phyloP scores from a whole-genome alignment of 768 basidiomycete species.

The Phallus indusiatus region DNA sequence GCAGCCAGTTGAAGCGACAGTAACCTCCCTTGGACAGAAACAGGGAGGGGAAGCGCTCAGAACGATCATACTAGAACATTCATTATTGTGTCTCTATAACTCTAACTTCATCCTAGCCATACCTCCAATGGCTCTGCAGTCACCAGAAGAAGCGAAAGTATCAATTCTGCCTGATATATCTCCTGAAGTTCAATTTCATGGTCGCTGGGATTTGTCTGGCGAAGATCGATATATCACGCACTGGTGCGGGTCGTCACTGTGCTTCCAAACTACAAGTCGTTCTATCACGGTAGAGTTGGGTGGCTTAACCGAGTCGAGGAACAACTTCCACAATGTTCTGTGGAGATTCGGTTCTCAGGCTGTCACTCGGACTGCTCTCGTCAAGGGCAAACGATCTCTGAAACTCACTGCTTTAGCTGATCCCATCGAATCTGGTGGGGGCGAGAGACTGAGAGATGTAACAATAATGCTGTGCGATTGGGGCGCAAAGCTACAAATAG shows the following conservation, averaged over 20 bases:
- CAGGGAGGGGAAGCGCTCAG: no score
- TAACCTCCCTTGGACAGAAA: no score
- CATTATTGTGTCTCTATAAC: not conserved
- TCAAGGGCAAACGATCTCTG: not conserved
- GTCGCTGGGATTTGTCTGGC: not conserved
- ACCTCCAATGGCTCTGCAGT: not conserved
- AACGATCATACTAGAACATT: not conserved
- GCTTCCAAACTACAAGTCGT: not conserved
- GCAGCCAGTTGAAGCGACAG: no score
- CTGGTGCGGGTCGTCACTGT: not conserved
- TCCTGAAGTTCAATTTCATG: not conserved
- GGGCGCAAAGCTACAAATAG: not conserved
- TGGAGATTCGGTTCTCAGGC: not conserved
- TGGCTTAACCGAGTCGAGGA: not conserved
- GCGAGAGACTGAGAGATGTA: not conserved
- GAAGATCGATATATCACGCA: not conserved
- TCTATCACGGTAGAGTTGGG: not conserved
- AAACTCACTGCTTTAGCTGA: not conserved
- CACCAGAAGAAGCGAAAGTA: not conserved
- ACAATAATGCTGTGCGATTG: not conserved
- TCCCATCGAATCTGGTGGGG: not conserved
- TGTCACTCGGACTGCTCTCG: not conserved
- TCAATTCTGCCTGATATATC: not conserved
- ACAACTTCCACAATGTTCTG: not conserved
- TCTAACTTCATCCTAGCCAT: not conserved